phyloP scores from a whole-genome alignment of 2,329 filamentous ascomycete genomes.

The Verticillium tricorpus region DNA sequence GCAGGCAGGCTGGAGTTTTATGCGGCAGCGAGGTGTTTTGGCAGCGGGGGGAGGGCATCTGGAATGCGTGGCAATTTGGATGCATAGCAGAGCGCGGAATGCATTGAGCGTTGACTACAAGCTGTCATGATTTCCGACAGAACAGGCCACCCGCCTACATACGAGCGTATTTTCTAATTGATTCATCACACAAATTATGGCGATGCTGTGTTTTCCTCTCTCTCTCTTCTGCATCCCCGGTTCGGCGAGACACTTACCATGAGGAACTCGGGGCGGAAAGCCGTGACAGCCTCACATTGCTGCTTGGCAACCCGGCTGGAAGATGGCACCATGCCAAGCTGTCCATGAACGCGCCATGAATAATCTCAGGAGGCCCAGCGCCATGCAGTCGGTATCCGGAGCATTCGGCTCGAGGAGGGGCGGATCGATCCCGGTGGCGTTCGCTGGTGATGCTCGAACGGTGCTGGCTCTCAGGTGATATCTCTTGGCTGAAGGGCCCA shows the following conservation, averaged over 20 bases:
- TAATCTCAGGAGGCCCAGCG: not conserved
- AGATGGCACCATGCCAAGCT: not conserved
- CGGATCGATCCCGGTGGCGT: not conserved
- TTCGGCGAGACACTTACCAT: too few relatives aligned
- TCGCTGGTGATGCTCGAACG: too few relatives aligned
- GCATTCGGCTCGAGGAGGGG: not conserved
- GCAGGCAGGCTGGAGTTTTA: not conserved
- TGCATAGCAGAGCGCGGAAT: conserved; percentile 15
- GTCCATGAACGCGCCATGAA: not conserved
- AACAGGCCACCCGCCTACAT: not conserved
- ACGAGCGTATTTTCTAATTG: not conserved
- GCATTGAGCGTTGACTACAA: not conserved
- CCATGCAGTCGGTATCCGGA: not conserved
- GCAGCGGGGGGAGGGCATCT: not conserved
- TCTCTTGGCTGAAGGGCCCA: not conserved
- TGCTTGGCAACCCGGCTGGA: too few relatives aligned
- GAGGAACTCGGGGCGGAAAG: too few relatives aligned
- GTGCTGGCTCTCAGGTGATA: not conserved
- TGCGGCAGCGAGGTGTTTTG: not conserved
- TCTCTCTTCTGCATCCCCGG: too few relatives aligned
- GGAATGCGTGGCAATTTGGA: conserved; percentile 10
- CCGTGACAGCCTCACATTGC: too few relatives aligned
- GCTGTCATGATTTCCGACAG: not conserved
- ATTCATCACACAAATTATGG: not conserved
- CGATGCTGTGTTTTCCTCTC: too few relatives aligned